Evolutionary conservation across 495 filamentous ascomycete species (phyloP).

Genomic region (Hypoxylon lienhwacheense): DNA sequence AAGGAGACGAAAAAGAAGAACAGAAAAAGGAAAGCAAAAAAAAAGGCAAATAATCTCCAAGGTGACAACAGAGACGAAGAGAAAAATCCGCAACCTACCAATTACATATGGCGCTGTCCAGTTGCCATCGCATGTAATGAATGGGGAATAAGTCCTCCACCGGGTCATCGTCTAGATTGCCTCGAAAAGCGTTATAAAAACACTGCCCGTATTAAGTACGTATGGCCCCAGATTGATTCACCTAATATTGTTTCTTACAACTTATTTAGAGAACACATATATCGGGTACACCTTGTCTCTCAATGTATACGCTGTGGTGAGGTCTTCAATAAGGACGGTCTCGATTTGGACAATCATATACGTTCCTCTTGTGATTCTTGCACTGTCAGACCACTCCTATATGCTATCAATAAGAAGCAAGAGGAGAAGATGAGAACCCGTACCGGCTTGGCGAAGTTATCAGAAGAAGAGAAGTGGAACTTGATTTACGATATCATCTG

Average conservation of each 20-base stretch:
- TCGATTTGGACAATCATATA: background rate
- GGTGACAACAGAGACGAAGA: background rate
- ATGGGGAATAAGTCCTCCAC: too few relatives aligned
- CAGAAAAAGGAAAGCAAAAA: too few relatives aligned
- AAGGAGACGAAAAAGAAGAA: background rate
- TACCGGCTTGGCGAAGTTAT: background rate
- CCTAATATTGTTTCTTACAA: background rate
- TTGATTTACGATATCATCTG: background rate
- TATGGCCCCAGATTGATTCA: background rate
- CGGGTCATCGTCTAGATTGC: too few relatives aligned
- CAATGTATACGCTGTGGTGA: background rate
- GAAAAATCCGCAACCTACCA: background rate
- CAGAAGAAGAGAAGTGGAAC: background rate
- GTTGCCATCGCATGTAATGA: background rate
- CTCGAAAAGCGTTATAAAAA: too few relatives aligned
- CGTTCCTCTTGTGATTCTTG: background rate
- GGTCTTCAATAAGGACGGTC: background rate
- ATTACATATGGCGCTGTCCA: background rate
- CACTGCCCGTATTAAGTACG: background rate
- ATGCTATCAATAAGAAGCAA: background rate
- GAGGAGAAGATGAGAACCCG: background rate
- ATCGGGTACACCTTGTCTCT: background rate
- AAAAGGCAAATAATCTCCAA: background rate
- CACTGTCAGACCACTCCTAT: background rate
- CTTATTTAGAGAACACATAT: background rate